Evolutionary conservation across 2,329 filamentous ascomycete species (phyloP), one percentile per base, ranked within the genome.

Genomic region (Ciborinia camelliae): DNA sequence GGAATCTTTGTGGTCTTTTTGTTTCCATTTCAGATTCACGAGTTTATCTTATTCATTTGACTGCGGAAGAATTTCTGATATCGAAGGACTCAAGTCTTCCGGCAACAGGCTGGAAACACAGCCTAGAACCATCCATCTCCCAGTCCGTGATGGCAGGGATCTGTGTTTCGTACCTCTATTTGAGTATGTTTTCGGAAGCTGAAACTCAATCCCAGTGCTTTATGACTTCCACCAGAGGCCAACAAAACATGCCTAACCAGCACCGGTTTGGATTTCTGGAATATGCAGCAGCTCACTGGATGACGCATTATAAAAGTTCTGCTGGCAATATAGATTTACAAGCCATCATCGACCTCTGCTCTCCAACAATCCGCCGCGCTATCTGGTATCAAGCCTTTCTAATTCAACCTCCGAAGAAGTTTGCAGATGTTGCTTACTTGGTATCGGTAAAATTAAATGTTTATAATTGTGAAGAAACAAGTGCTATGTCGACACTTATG

Each of bases 1-100:
- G 63, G 7, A 8, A 35, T 43, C 5, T 41, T 62, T 62, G 58
- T 18, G 63, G 58, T 62, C 63, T 65, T 47, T 55, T 62, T 48
- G 39, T 65, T 48, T 47, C 53, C 30, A 30, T 60, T 3, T 50
- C 47, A 6, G 15, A 65, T n/a, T 50, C 60, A 4, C 54, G 32
- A 62, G 32, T 65, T 37, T 65, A 48, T 37, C 58, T 65, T 15
- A 60, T 65, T 50, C 63, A 65, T 28, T 57, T 55, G 47, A 65
- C 57, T 18, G 63, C 48, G 3, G 62, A 50, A 62, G 63, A 55
- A 20, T 65, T 65, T 37, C 63, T 65, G 1, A 23, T 35, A 4
- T 5, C 41, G 32, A 64, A 32, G 3, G 30, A 23, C 30, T 50
- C 47, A 20, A 37, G 10, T 7, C 30, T 1, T n/a, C 9, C 18